Evolutionary conservation across 2,329 filamentous ascomycete species (phyloP), one percentile per base, ranked within the genome.

Genomic region (Colletotrichum lindemuthianum): DNA sequence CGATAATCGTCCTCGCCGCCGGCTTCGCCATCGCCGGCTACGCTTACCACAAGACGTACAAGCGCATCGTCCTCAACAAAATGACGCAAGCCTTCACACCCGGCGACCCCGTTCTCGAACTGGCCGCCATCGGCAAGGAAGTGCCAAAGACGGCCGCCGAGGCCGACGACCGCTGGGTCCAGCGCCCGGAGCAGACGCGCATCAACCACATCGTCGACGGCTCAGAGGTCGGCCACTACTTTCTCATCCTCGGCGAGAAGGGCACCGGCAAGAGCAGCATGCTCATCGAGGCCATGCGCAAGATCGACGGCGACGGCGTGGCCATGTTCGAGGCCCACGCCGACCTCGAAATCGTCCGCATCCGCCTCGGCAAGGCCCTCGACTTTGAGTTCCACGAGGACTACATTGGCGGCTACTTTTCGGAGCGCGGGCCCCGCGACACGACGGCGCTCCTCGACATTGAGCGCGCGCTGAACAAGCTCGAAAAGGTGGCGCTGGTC

Each of bases 301-400:
- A 96, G 76, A 90, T 94, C 60, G 87, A 97, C 67, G 96, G 93
- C 4, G 91, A 96, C 66, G 92, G 92, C 24, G 90, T 95, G 48
- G 91, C 94, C 69, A 97, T 99, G 92, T 92, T 98, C 72, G 96
- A 99, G 78, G 94, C 95, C 1, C 96, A 99, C 77, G 91, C 93
- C 6, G 94, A 99, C 75, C 86, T 94, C 1, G 96, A 99, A 73
- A 97, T 99, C 64, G 97, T 99, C 75, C 91, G 96, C 15, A 91
- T 97, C 47, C 87, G 96, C 5, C 85, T 99, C 4, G 96, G 96
- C 33, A 97, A 97, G 75, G 93, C 94, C 2, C 83, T 99, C 44
- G 94, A 99, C 75, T 99, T 94, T 75, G 96, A 99, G 74, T 99
- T 92, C 72, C 93, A 98, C 74, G 96, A 98, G 79, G 96, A 99